A percentile compares a stretch with the other conserved stretches of the same genome.
Conservation (phyloP, 2,329 filamentous ascomycete species). For the Colletotrichum sp. region DNA sequence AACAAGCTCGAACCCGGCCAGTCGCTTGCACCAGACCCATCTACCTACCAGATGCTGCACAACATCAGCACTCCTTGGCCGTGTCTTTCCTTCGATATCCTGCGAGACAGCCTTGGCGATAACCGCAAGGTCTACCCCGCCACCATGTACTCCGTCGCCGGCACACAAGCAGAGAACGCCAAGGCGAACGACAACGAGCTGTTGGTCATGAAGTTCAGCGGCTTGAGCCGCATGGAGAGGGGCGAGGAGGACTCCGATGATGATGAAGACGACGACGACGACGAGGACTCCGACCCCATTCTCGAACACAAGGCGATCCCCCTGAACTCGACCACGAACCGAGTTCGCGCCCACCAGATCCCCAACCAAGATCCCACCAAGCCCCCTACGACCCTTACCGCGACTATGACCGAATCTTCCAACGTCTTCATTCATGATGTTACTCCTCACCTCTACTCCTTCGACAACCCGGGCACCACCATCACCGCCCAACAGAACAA, state of each 20-base stretch:
- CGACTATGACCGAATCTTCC: slow-evolving; percentile 89
- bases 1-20: slow-evolving; percentile 91
- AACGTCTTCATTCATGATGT: slow-evolving; percentile 94
- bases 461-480: slow-evolving; percentile 85
- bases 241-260: slow-evolving; percentile 69
- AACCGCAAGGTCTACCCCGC: slow-evolving; percentile 92
- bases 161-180: slow-evolving; percentile 84
- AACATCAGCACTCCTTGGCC: slow-evolving; percentile 94
- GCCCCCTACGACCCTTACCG: slow-evolving; percentile 83
- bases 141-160: slow-evolving; percentile 92
- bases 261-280: slow-evolving; percentile 66
- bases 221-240: slow-evolving; percentile 85
- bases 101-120: slow-evolving; percentile 85
- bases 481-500: slow-evolving; percentile 86
- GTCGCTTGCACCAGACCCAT: slow-evolving; percentile 86
- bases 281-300: slow-evolving; percentile 85
- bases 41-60: slow-evolving; percentile 98
- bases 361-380: slow-evolving; percentile 72
- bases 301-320: slow-evolving; percentile 92
- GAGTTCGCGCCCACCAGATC: slow-evolving; percentile 85
- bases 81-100: slow-evolving; percentile 93
- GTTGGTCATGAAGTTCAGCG: slow-evolving; percentile 95
- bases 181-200: slow-evolving; percentile 87
- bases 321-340: slow-evolving; percentile 87
- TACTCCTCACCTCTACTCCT: slow-evolving; percentile 84